Conservation (phyloP, 805 yeast species). For the Nakazawaea laoshanensis region DNA sequence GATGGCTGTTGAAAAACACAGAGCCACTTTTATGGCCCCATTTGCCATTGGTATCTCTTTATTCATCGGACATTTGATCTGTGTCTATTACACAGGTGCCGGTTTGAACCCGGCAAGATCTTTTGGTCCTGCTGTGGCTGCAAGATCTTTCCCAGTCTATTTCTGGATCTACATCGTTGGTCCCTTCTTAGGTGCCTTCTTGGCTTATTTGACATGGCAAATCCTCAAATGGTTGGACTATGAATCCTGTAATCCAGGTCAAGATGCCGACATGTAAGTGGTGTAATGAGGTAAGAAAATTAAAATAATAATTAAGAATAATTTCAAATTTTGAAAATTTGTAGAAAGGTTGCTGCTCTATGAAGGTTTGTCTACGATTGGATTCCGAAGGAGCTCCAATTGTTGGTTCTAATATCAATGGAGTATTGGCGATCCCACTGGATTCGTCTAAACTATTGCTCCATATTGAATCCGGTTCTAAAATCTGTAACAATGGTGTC, state of each 20-base stretch:
- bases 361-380: constrained; percentile 37
- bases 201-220: constrained; percentile 65
- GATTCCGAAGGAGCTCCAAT: constrained; percentile 40
- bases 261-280: constrained; percentile 42
- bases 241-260: constrained; percentile 63
- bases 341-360: constrained; percentile 9
- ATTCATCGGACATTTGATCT: constrained; percentile 73
- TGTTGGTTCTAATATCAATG: no score
- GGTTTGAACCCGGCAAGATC: constrained; percentile 90
- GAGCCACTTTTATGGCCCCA: constrained; percentile 73
- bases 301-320: background rate
- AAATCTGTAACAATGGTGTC: constrained; percentile 60
- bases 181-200: constrained; percentile 61
- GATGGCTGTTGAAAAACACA: constrained; percentile 77
- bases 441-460: no score
- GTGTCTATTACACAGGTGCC: constrained; percentile 82
- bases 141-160: constrained; percentile 64
- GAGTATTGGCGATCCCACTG: constrained; percentile 33
- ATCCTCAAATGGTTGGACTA: constrained; percentile 57
- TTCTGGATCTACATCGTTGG: constrained; percentile 95
- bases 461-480: constrained; percentile 74
- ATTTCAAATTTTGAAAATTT: background rate
- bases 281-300: background rate
- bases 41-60: constrained; percentile 75
- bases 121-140: constrained; percentile 76